Evolutionary conservation across 2,329 filamentous ascomycete species (phyloP), one percentile per base, ranked within the genome.

Genomic region (Geosmithia flava): DNA sequence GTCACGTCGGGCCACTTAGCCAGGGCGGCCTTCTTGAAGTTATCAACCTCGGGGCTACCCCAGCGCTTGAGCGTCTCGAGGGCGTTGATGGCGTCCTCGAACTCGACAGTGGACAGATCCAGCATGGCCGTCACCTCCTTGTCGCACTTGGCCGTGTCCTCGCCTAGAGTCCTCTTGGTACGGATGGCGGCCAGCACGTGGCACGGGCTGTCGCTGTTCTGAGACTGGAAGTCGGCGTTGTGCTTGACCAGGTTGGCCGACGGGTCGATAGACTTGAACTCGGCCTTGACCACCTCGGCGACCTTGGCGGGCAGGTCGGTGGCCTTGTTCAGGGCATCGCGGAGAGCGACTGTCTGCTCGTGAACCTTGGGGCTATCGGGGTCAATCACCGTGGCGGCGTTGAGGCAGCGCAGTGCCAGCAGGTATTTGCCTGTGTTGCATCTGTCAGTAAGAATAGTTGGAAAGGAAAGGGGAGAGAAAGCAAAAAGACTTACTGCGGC

Each of bases 391-490:
- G 80, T 69, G 27, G 87, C 82, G 17, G 86, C 82, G 45, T 86
- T 79, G 48, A 98, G 76, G 64, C 87, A 95, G 58, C 87, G 86
- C 50, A 96, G 74, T 0, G 93, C 91, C 51, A 95, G 83, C 42
- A 95, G 68, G 59, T 86, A 88, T 70, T 96, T 96, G 61, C 81
- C 90, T 91, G 58, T 37, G 6, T 11, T 37, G 10, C 11, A 7
- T 13, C 11, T 37, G 33, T 37, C 33, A 37, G 33, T 13, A 7
- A 37, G 17, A 16, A 37, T n/a, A n/a, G 17, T 17, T 29, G 17
- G 3, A 11, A n/a, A 11, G 11, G 4, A 27, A 2, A 16, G 16
- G 20, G 15, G 33, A 3, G 33, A 37, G 3, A 11, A 16, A 37
- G 33, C 6, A 37, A 37, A 16, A 37, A 69, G 23, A 8, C 82